Evolutionary conservation across 2,329 filamentous ascomycete species (phyloP).

Genomic region (Ceratocystis alfenasii): DNA sequence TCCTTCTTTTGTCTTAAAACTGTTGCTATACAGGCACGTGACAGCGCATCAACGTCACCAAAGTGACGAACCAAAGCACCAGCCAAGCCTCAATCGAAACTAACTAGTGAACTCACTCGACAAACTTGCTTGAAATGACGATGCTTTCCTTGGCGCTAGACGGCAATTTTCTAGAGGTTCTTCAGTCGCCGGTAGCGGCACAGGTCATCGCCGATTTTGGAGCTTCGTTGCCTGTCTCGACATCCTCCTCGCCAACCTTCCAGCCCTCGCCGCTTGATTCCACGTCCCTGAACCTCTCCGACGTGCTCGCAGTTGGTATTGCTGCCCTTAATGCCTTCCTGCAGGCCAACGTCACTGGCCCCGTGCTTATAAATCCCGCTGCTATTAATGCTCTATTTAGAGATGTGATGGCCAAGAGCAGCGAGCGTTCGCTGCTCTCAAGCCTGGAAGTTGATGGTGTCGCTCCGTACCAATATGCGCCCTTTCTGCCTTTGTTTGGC

Average conservation of each 20-base stretch:
- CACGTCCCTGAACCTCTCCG: background rate
- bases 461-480: conserved; percentile 72
- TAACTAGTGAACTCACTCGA: background rate
- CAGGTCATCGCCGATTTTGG: conserved; percentile 7
- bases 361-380: conserved; percentile 43
- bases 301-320: conserved; percentile 44
- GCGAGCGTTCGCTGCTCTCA: conserved; percentile 40
- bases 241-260: background rate
- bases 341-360: conserved; percentile 79
- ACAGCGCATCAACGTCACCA: background rate
- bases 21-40: background rate
- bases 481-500: conserved; percentile 70
- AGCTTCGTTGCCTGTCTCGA: background rate
- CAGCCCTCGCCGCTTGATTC: background rate
- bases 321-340: conserved; percentile 67
- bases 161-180: conserved; percentile 8
- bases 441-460: conserved; percentile 72
- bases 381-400: conserved; percentile 31
- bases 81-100: background rate
- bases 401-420: conserved; percentile 32
- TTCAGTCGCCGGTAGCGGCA: background rate
- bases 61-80: background rate
- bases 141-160: conserved; percentile 1
- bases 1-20: background rate
- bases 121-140: background rate